Conservation (phyloP, 768 basidiomycete species). For the Asterophora lycoperdoides region DNA sequence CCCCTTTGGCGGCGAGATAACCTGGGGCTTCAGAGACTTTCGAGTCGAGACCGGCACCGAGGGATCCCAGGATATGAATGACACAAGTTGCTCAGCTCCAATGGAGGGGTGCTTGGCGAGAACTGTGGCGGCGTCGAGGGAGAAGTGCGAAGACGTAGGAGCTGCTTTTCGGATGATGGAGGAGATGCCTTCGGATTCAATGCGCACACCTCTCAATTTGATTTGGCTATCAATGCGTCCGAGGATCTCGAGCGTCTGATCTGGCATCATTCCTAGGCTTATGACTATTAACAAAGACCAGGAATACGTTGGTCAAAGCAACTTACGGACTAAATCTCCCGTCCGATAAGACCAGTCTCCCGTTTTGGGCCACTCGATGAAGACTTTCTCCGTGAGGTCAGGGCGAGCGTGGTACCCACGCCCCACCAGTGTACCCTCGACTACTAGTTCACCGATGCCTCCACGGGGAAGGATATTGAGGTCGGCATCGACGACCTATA, state of each 20-base stretch:
- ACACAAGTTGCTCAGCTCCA: slow-evolving; percentile 41
- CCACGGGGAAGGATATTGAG: slow-evolving; percentile 42
- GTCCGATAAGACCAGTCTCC: slow-evolving; percentile 44
- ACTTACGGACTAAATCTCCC: slow-evolving; percentile 42
- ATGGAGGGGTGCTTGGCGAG: slow-evolving; percentile 40
- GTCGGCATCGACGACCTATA: slow-evolving; percentile 39
- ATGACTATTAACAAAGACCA: neutral
- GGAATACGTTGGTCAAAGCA: neutral
- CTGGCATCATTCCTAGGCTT: slow-evolving; percentile 43
- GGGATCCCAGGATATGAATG: slow-evolving; percentile 41
- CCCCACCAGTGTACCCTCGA: slow-evolving; percentile 46
- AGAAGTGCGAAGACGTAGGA: slow-evolving; percentile 17
- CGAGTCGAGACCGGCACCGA: slow-evolving; percentile 33
- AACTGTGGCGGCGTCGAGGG: slow-evolving; percentile 38
- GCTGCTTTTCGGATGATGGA: slow-evolving; percentile 35
- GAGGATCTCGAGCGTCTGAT: slow-evolving; percentile 43
- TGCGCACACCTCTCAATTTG: slow-evolving; percentile 50
- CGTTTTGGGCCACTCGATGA: slow-evolving; percentile 39
- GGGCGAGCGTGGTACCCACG: slow-evolving; percentile 45
- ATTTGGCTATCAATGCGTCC: slow-evolving; percentile 51
- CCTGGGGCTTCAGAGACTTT: slow-evolving; percentile 24
- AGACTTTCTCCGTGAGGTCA: slow-evolving; percentile 41
- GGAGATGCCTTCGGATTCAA: slow-evolving; percentile 50
- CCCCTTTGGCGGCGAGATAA: slow-evolving; percentile 20
- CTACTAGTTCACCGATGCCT: slow-evolving; percentile 44